Evolutionary conservation across 495 filamentous ascomycete species (phyloP).

Genomic region (Thozetella sp.): DNA sequence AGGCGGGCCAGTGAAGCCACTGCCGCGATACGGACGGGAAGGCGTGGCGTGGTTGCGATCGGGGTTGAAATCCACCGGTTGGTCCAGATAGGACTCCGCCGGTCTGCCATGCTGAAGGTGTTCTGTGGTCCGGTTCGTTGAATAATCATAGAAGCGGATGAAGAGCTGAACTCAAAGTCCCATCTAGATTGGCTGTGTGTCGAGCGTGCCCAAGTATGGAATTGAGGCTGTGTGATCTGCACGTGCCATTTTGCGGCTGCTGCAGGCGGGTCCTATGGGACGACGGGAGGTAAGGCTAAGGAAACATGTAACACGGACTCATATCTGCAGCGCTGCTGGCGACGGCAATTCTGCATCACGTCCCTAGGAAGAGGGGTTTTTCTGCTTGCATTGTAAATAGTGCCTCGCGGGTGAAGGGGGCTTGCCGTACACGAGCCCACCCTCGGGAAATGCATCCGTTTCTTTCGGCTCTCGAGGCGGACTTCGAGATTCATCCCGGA

Average conservation of each 20-base stretch:
- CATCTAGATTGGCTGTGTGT: background rate
- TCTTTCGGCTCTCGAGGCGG: no score
- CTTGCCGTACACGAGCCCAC: no score
- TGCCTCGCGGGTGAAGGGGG: no score
- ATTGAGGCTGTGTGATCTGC: slow-evolving; percentile 1
- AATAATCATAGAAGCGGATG: no score
- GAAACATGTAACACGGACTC: no score
- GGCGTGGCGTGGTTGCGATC: background rate
- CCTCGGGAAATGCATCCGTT: no score
- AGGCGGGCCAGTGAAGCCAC: slow-evolving; percentile 1
- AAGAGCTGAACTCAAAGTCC: background rate
- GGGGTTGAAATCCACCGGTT: background rate
- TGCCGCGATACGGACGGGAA: background rate
- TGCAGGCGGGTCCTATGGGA: background rate
- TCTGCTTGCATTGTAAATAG: no score
- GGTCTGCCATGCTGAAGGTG: background rate
- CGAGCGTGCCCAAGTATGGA: background rate
- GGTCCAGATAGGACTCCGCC: background rate
- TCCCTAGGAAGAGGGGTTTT: no score
- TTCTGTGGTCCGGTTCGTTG: background rate
- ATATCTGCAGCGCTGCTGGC: no score
- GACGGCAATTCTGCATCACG: no score
- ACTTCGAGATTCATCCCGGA: no score
- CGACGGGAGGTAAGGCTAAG: no score
- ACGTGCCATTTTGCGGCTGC: background rate